Conservation (phyloP, 2,329 filamentous ascomycete genomes). For the Penicillium sp. region DNA sequence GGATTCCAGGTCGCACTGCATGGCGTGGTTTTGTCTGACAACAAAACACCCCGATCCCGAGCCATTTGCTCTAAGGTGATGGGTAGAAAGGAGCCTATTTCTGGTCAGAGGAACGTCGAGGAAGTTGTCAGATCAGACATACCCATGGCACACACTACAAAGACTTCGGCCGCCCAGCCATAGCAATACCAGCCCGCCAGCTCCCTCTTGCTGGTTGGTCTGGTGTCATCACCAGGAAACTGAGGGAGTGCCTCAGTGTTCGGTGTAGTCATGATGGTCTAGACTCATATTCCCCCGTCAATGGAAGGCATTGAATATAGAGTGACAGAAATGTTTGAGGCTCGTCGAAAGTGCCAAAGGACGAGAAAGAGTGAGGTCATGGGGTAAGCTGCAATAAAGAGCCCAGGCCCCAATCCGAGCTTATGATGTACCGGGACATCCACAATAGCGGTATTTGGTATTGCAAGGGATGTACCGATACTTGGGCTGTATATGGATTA, state of each 20-base stretch:
- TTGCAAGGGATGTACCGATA: not conserved
- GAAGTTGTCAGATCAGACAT: slow-evolving; percentile 10
- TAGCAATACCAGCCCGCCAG: slow-evolving; percentile 94
- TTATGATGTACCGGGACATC: not conserved
- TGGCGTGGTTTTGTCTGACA: slow-evolving; percentile 73
- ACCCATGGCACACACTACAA: slow-evolving; percentile 86
- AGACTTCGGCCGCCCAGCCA: slow-evolving; percentile 93
- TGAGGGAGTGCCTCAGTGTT: slow-evolving; percentile 47
- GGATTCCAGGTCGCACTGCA: slow-evolving; percentile 68
- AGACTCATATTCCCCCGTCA: not conserved
- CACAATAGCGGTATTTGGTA: not conserved
- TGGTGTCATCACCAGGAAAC: slow-evolving; percentile 81
- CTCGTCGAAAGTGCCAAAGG: not conserved
- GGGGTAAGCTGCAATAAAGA: not conserved
- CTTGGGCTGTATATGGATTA: not conserved
- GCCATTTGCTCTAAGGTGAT: slow-evolving; percentile 93
- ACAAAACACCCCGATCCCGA: slow-evolving; percentile 83
- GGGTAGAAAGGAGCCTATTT: slow-evolving; percentile 84
- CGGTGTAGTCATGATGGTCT: slow-evolving; percentile 1
- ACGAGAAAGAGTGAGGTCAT: slow-evolving; percentile 19
- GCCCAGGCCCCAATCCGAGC: not conserved
- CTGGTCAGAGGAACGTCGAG: not conserved
- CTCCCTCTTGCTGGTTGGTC: slow-evolving; percentile 86
- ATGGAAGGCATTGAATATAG: not conserved
- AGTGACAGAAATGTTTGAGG: not conserved